A percentile compares a stretch with the other conserved stretches of the same genome.
Evolutionary conservation across 129 eudicot genomes (phyloP).

Genomic region (Tagetes patula): DNA sequence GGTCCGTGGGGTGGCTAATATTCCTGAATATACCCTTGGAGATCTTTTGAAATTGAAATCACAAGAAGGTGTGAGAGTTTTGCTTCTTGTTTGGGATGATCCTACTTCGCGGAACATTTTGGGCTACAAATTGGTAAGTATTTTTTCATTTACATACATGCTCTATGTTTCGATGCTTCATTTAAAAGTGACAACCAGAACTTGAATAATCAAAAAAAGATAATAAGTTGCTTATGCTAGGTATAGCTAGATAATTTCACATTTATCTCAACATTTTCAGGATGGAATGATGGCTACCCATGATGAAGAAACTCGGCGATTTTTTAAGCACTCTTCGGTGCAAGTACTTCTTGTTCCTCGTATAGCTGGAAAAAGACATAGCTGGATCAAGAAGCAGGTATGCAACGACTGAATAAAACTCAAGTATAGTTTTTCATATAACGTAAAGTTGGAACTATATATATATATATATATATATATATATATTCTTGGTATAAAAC

Average conservation of each 20-base stretch:
- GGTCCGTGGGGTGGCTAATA: conserved; percentile 50
- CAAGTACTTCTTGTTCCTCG: conserved; percentile 94
- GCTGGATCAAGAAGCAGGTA: conserved; percentile 87
- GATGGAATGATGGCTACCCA: conserved; percentile 97
- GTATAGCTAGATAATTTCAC: not conserved
- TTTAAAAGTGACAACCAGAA: not conserved
- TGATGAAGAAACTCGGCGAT: conserved; percentile 98
- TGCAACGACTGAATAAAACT: conserved; percentile 12
- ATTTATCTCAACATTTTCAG: conserved; percentile 40
- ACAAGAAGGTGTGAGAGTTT: conserved; percentile 95
- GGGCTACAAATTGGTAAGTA: conserved; percentile 84
- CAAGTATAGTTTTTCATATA: not conserved
- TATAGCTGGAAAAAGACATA: conserved; percentile 79
- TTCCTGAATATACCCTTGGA: conserved; percentile 60
- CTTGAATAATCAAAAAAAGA: not conserved
- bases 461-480: not conserved
- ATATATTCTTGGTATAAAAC: not conserved
- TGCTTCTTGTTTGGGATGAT: conserved; percentile 99
- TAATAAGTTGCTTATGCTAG: not conserved
- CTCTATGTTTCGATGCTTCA: not conserved
- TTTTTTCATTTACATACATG: not conserved
- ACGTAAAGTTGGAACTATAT: not conserved
- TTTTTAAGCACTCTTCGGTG: conserved; percentile 90
- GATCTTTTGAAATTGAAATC: conserved; percentile 92
- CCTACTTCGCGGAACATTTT: conserved; percentile 93